Conservation (phyloP, 345 rosid genomes). For the Lepidium didymum region DNA sequence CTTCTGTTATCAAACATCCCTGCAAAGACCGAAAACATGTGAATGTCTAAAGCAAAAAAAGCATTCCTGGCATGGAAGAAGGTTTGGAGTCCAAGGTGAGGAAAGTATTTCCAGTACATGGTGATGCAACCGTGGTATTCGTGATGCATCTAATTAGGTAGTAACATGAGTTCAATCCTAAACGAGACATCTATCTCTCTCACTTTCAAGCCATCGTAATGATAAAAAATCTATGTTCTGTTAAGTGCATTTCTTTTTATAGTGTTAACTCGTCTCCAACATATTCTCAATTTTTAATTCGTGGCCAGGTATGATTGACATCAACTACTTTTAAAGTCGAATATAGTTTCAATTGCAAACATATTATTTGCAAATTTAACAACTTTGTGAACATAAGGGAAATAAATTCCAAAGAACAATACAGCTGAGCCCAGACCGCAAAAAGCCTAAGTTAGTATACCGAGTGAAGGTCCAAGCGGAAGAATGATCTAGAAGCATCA, state of each 20-base stretch:
- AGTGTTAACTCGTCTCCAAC: not conserved
- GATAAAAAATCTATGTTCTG: not conserved
- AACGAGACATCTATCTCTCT: not conserved
- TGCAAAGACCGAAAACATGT: slow-evolving; percentile 9
- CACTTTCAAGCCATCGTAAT: not conserved
- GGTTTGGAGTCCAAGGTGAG: not conserved
- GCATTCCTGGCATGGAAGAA: not conserved
- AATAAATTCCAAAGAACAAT: not conserved
- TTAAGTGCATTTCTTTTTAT: not conserved
- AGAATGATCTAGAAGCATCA: not conserved
- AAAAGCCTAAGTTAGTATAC: not conserved
- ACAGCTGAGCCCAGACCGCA: not conserved
- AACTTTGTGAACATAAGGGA: not conserved
- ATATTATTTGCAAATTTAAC: not conserved
- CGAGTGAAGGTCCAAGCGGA: not conserved
- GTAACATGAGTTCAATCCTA: not conserved
- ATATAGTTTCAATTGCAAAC: not conserved
- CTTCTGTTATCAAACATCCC: slow-evolving; percentile 31
- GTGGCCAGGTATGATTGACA: not conserved
- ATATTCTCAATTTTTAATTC: not conserved
- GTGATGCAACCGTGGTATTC: not conserved
- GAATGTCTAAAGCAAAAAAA: not conserved
- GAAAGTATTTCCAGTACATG: not conserved
- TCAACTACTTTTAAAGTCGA: not conserved
- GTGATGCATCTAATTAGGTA: not conserved